A percentile compares a stretch with the other conserved stretches of the same genome.
phyloP scores from a whole-genome alignment of 176 grass and related monocot genomes.

The Paspalum notatum region DNA sequence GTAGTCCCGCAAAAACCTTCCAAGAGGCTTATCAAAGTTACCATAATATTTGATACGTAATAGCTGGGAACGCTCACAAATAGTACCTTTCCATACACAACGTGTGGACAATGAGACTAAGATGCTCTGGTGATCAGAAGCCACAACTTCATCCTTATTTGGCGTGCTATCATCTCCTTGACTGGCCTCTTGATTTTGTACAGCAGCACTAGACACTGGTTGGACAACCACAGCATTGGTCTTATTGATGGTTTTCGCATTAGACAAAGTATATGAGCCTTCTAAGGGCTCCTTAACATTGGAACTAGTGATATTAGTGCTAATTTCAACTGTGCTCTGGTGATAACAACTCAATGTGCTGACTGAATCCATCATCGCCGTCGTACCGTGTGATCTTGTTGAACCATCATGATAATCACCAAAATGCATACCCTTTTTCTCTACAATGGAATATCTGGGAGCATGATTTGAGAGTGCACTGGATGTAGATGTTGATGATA shows the following conservation, averaged over 20 bases:
- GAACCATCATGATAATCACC: constrained; percentile 59
- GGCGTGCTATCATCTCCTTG: constrained; percentile 52
- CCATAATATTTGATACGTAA: constrained; percentile 98
- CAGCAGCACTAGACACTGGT: constrained; percentile 39
- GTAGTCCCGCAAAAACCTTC: constrained; percentile 84
- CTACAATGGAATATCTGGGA: constrained; percentile 39
- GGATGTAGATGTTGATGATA: constrained; percentile 40
- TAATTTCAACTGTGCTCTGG: constrained; percentile 3
- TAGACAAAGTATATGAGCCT: constrained; percentile 41
- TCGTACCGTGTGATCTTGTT: constrained; percentile 34
- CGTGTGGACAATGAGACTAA: constrained; percentile 90
- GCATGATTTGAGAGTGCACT: constrained; percentile 30
- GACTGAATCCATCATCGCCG: constrained; percentile 38
- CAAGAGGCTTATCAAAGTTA: constrained; percentile 90
- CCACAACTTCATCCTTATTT: constrained; percentile 73
- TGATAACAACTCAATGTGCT: constrained; percentile 37
- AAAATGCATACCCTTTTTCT: constrained; percentile 53
- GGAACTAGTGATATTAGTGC: constrained; percentile 45
- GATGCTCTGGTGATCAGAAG: constrained; percentile 91
- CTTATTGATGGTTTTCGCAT: constrained; percentile 26
- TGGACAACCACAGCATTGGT: constrained; percentile 43
- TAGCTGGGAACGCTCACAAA: constrained; percentile 87
- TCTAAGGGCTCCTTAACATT: constrained; percentile 48
- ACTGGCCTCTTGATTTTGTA: constrained; percentile 50
- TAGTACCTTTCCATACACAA: constrained; percentile 93